Conservation (phyloP, 148 eudicot genomes). For the Suaeda aralocaspica region DNA sequence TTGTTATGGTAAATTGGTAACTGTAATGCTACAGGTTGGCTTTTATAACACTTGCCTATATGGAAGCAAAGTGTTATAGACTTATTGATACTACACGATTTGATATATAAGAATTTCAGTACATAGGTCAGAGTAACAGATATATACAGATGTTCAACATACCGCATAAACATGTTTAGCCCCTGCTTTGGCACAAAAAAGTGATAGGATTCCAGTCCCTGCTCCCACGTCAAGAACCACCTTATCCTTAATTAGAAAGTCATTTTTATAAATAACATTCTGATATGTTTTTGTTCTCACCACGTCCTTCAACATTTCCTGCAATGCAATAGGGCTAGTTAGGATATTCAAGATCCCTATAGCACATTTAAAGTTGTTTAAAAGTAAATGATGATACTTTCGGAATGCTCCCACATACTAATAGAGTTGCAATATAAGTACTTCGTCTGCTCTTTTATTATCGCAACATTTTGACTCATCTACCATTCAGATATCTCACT, state of each 20-base stretch:
- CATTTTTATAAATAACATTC: slow-evolving; percentile 79
- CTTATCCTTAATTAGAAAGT: slow-evolving; percentile 82
- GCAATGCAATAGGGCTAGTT: slow-evolving; percentile 27
- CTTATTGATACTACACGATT: neutral
- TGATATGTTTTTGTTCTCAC: slow-evolving; percentile 96
- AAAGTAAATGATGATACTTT: neutral
- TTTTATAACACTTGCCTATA: too few species aligned
- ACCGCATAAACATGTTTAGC: slow-evolving; percentile 99
- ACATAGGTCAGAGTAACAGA: neutral
- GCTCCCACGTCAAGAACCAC: slow-evolving; percentile 98
- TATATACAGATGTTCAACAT: slow-evolving; percentile 14
- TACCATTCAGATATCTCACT: too few species aligned
- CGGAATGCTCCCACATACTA: too few species aligned
- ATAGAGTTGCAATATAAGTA: neutral
- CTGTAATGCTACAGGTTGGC: too few species aligned
- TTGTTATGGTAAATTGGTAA: too few species aligned
- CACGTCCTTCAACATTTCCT: slow-evolving; percentile 97
- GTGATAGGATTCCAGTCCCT: slow-evolving; percentile 95
- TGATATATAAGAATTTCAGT: neutral
- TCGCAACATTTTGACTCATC: too few species aligned
- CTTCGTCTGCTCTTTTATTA: neutral
- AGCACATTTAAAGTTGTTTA: neutral
- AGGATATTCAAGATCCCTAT: neutral
- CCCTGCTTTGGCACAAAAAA: slow-evolving; percentile 97
- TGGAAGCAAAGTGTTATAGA: too few species aligned